Evolutionary conservation across 2,329 filamentous ascomycete genomes (phyloP), one percentile per base, ranked within the genome.

Genomic region (Fusarium nematophilum): DNA sequence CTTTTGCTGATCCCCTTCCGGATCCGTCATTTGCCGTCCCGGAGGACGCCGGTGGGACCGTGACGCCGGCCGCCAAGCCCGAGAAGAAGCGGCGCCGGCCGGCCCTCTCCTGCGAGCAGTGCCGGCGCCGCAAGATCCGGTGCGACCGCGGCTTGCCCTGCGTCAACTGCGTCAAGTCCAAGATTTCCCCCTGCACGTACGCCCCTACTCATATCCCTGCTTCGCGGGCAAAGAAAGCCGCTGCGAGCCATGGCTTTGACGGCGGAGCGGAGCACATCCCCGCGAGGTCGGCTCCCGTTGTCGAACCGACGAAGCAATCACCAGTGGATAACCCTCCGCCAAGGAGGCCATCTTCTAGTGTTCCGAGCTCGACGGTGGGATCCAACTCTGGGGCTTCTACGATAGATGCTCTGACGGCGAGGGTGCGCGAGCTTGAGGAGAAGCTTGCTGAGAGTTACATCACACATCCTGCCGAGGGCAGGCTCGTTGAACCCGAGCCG

Each of bases 71-170:
- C 21, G 40, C 55, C 42, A 67, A 57, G 46, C 36, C 64, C 17
- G 66, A 71, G 39, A 78, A 76, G 73, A 78, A 77, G 53, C 69
- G 76, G 9, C 72, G 76, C 45, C 71, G 75, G 14, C 77, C 76
- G 27, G 72, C 78, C 3, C 71, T 81, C 26, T 85, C 85, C 2
- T 88, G 85, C 68, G 74, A 79, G 61, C 76, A 85, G 34, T 89
- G 87, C 65, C 78, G 86, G 36, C 80, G 74, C 50, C 83, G 85
- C 33, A 90, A 89, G 70, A 83, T 89, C 54, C 79, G 81, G 39
- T 89, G 86, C 66, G 83, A 89, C 66, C 82, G 84, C 42, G 81
- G 81, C 54, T 71, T 74, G 6, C 87, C 87, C 1, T 89, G 86
- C 65, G 79, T 76, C 55, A 85, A 86, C 53, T 89, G 87, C 65